Percentiles rank a stretch among this genome's conserved stretches.
phyloP scores from a whole-genome alignment of 2,329 filamentous ascomycete species.

The Raffaelea arxii region DNA sequence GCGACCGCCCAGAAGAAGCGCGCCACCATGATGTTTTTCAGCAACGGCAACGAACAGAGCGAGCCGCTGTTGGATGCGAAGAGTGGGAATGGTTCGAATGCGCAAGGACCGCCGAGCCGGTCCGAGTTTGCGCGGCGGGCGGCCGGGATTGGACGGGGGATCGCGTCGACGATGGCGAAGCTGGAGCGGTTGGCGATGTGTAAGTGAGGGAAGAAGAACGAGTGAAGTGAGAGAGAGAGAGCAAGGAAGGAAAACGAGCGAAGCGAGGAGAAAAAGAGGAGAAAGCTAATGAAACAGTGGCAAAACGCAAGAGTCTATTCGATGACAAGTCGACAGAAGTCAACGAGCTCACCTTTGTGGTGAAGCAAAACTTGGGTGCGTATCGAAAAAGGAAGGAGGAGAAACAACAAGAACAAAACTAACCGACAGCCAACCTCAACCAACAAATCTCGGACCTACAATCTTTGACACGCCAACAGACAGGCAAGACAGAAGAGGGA shows the following conservation, averaged over 20 bases:
- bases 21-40: slow-evolving; percentile 6
- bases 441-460: slow-evolving; percentile 82
- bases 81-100: background rate
- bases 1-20: slow-evolving; percentile 57
- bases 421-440: slow-evolving; percentile 45
- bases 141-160: slow-evolving; percentile 84
- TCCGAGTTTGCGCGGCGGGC: slow-evolving; percentile 92
- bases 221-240: background rate
- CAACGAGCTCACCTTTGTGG: slow-evolving; percentile 85
- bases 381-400: background rate
- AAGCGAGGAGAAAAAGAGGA: too few species aligned
- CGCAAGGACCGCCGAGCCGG: slow-evolving; percentile 21
- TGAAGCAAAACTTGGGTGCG: slow-evolving; percentile 13
- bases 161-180: slow-evolving; percentile 88
- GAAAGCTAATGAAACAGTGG: slow-evolving; percentile 34
- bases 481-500: slow-evolving; percentile 65
- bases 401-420: slow-evolving; percentile 2
- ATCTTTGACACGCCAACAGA: slow-evolving; percentile 63
- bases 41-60: background rate
- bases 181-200: slow-evolving; percentile 78
- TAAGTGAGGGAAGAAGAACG: slow-evolving; percentile 1
- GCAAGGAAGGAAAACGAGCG: background rate
- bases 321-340: slow-evolving; percentile 96
- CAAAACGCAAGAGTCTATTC: slow-evolving; percentile 93
- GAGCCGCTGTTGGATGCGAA: slow-evolving; percentile 52